Evolutionary conservation across 1,284 basidiomycete species (phyloP).

Genomic region (Butyriboletus appendiculatus): DNA sequence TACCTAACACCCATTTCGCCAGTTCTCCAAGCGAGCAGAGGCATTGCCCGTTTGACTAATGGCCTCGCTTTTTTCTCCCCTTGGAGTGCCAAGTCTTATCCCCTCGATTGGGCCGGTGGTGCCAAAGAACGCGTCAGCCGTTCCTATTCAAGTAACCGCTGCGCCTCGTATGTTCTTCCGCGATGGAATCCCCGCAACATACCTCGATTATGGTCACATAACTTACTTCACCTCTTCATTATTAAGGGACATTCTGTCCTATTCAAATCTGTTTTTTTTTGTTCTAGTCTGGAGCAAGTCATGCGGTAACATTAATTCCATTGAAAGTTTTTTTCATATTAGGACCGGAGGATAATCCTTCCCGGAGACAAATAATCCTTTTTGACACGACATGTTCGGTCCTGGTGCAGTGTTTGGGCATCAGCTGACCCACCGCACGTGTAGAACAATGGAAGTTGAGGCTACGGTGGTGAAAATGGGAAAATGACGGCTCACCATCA

Average conservation of each 20-base stretch:
- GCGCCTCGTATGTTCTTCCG: slow-evolving; percentile 31
- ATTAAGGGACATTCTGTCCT: slow-evolving; percentile 34
- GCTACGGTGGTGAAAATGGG: slow-evolving; percentile 26
- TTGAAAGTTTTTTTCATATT: slow-evolving; percentile 35
- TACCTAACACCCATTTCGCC: slow-evolving; percentile 17
- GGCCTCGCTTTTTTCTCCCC: slow-evolving; percentile 20
- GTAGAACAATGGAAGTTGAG: slow-evolving; percentile 34
- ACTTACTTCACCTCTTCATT: slow-evolving; percentile 24
- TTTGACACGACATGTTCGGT: slow-evolving; percentile 20
- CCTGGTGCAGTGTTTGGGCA: slow-evolving; percentile 21
- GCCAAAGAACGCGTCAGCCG: slow-evolving; percentile 12
- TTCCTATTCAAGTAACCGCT: slow-evolving; percentile 25
- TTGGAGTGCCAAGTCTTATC: slow-evolving; percentile 27
- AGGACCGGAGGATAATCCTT: slow-evolving; percentile 21
- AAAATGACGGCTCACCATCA: slow-evolving; percentile 20
- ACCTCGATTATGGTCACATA: slow-evolving; percentile 28
- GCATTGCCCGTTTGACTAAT: slow-evolving; percentile 38
- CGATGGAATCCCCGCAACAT: slow-evolving; percentile 27
- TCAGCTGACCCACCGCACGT: slow-evolving; percentile 34
- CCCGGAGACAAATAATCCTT: slow-evolving; percentile 29
- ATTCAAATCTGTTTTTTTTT: slow-evolving; percentile 27
- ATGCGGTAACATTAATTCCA: slow-evolving; percentile 24
- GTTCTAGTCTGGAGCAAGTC: slow-evolving; percentile 25
- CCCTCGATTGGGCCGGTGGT: slow-evolving; percentile 19
- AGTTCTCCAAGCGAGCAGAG: slow-evolving; percentile 23